Evolutionary conservation across 176 grass and related monocot species (phyloP).

Genomic region (barley (Hordeum vulgare)): DNA sequence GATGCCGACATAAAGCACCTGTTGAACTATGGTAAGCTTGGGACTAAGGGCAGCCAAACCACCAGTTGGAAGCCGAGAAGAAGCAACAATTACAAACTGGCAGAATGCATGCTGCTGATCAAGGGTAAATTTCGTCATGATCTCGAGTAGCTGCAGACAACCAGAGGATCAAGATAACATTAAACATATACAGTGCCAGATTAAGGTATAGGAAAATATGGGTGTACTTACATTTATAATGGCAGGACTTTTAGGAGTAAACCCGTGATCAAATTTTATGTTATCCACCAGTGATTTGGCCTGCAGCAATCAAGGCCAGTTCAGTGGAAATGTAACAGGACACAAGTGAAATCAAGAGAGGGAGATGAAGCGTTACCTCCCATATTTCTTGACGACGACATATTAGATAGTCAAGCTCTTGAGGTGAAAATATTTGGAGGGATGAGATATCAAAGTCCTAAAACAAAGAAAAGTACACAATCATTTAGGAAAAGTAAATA

Average conservation of each 20-base stretch:
- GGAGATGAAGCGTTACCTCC: slow-evolving; percentile 44
- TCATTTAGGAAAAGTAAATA: background rate
- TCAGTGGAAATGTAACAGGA: slow-evolving; percentile 5
- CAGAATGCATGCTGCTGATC: slow-evolving; percentile 79
- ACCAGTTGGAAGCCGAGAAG: slow-evolving; percentile 89
- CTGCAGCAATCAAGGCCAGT: slow-evolving; percentile 33
- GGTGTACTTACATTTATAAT: slow-evolving; percentile 62
- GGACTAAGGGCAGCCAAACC: slow-evolving; percentile 81
- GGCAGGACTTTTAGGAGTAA: slow-evolving; percentile 72
- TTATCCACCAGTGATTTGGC: slow-evolving; percentile 67
- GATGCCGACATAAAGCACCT: slow-evolving; percentile 38
- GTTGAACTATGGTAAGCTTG: slow-evolving; percentile 87
- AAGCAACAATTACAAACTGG: no score
- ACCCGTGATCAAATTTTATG: slow-evolving; percentile 99
- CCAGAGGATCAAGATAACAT: slow-evolving; percentile 11
- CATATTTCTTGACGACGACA: slow-evolving; percentile 83
- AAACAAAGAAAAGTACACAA: background rate
- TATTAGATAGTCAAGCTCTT: slow-evolving; percentile 82
- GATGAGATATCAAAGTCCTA: slow-evolving; percentile 81
- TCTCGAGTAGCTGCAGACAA: slow-evolving; percentile 68
- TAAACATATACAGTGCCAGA: background rate
- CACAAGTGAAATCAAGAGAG: background rate
- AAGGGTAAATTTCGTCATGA: slow-evolving; percentile 68
- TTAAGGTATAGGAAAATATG: background rate
- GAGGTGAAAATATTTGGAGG: slow-evolving; percentile 86